Base-by-base conservation (phyloP, 176 grass and related monocot genomes). In the Oryza nivara region DNA sequence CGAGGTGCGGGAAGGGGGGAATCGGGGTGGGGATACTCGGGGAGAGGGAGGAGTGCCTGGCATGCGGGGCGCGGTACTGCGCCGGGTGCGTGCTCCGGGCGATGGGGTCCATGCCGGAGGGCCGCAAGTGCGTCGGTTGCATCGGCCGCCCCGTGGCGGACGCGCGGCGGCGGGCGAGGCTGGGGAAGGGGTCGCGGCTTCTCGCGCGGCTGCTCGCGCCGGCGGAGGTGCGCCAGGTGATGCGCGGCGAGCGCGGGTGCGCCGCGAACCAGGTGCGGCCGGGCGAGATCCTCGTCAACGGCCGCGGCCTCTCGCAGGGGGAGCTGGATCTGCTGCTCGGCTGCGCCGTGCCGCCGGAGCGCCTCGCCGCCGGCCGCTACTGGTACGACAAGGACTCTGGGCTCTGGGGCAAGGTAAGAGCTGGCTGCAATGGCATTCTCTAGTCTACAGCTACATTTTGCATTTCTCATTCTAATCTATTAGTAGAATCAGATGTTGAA, bases 331-430 rank as follows among this genome's bases (percentile, higher is more conserved):
- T 84, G 65, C 83, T 95, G 80, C 90, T 89, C 11, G 73, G 63
- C 4, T 92, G 90, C 19, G 25, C 80, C 17, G 16, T 70, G 26
- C 90, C 93, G 6, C 88, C 90, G 23, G 69, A 68, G 4, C 85
- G 79, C 71, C 75, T 92, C n/a, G 78, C 60, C 23, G 85, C 90
- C 0, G 90, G 90, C 1, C 51, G 52, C 10, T 95, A 92, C 77
- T 95, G 93, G 90, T 95, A 95, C 8, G 93, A 95, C 87, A 95
- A 92, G 67, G 83, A 88, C 69, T 95, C 90, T 3, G 90, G 90
- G 6, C 81, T 88, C 17, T 92, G 90, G 93, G 93, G 93, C 47
- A 92, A 92, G 93, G 93, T 95, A 67, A 79, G 35, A 36, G 35
- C 0, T 36, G 0, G 30, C 3, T 25, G 0, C 16, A 11, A 19